Evolutionary conservation across 2,329 filamentous ascomycete genomes (phyloP).

Genomic region (Penicillium psychrosexuale): DNA sequence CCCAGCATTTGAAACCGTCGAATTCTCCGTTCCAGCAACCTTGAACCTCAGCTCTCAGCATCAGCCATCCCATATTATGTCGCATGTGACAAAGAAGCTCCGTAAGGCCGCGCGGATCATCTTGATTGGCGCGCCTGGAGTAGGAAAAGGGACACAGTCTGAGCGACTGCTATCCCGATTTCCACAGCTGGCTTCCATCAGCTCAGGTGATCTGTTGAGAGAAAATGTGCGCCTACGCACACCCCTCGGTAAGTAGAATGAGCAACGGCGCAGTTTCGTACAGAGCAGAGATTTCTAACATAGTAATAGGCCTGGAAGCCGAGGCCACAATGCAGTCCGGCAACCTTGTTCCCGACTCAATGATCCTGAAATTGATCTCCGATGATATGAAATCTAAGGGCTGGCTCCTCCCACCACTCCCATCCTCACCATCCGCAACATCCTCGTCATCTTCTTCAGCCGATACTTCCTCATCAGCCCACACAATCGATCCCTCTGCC

Average conservation of each 20-base stretch:
- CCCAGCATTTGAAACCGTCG: conserved; percentile 1
- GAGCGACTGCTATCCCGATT: conserved; percentile 83
- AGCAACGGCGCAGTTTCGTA: neutral
- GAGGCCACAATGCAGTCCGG: conserved; percentile 84
- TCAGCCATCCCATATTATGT: conserved; percentile 21
- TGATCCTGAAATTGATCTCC: conserved; percentile 89
- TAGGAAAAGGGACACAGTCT: conserved; percentile 94
- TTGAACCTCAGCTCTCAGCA: neutral
- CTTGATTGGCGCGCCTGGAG: conserved; percentile 90
- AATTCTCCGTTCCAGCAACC: conserved; percentile 3
- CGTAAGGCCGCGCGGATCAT: conserved; percentile 85
- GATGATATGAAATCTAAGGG: conserved; percentile 81
- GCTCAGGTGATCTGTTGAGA: conserved; percentile 86
- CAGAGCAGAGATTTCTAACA: conserved; percentile 4
- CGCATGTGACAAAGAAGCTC: conserved; percentile 52
- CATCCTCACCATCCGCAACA: conserved; percentile 1
- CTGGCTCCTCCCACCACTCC: conserved; percentile 63
- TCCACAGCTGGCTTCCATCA: conserved; percentile 84
- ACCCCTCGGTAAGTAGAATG: conserved; percentile 64
- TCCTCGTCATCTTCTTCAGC: conserved; percentile 4
- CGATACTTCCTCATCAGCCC: conserved; percentile 25
- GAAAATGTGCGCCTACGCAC: conserved; percentile 89
- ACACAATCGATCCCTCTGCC: conserved; percentile 66
- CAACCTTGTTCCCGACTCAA: conserved; percentile 82
- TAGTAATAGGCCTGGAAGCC: conserved; percentile 73